A percentile compares a stretch with the other conserved stretches of the same genome.
phyloP scores from a whole-genome alignment of 139 green algal species.

The Astrephomene gubernaculifera region DNA sequence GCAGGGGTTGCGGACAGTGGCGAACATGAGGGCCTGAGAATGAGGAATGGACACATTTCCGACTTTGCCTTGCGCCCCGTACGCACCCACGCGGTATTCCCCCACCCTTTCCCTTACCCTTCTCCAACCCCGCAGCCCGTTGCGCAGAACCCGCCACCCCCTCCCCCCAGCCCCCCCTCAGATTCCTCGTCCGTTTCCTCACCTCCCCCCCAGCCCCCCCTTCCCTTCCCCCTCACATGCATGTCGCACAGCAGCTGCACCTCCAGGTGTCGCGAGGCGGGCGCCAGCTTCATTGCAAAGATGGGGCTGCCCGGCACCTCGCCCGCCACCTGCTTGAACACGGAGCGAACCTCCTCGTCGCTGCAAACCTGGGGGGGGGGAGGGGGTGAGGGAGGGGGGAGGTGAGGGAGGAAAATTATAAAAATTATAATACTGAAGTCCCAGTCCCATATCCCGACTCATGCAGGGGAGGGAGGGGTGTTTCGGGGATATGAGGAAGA shows the following conservation, averaged over 20 bases:
- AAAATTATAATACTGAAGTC: too few species aligned
- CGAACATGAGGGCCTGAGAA: too few species aligned
- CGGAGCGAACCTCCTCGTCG: conserved; percentile 79
- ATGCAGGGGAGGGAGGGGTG: too few species aligned
- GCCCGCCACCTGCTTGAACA: conserved; percentile 88
- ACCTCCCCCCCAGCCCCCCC: not conserved
- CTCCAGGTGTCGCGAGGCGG: conserved; percentile 88
- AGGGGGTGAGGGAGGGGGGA: not conserved
- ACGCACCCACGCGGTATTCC: too few species aligned
- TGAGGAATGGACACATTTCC: too few species aligned
- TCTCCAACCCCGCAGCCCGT: too few species aligned
- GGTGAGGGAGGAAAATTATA: not conserved
- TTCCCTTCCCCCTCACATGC: conserved; percentile 39
- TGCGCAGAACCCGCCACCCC: too few species aligned
- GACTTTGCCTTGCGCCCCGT: too few species aligned
- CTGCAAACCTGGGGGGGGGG: conserved; percentile 44
- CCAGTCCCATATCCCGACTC: too few species aligned
- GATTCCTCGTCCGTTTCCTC: not conserved
- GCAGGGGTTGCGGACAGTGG: too few species aligned
- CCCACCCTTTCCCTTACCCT: too few species aligned
- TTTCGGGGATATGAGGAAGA: too few species aligned
- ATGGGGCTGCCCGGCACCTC: conserved; percentile 97
- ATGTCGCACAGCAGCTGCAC: conserved; percentile 96
- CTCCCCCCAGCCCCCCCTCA: not conserved
- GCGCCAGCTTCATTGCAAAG: conserved; percentile 98